These are phyloP conservation scores for Chrysosphaeria jannelii DNA, from an alignment of 2,329 filamentous ascomycete species.

Conservation along the genomic window DNA sequence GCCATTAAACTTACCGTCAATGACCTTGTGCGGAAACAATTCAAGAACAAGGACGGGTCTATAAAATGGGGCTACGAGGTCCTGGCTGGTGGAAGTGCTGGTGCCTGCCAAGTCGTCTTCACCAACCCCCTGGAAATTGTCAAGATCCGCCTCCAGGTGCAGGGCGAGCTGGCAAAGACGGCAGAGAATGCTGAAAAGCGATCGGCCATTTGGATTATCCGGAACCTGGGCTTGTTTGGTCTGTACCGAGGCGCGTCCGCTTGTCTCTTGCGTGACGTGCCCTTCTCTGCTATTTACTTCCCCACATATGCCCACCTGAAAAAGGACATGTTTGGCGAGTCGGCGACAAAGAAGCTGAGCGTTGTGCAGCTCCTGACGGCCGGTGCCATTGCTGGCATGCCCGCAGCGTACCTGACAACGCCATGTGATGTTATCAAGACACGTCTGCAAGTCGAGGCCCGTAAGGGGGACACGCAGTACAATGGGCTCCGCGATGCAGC, in stretches of 20 bases:
- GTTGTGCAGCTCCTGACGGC: constrained; percentile 75
- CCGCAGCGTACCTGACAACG: constrained; percentile 78
- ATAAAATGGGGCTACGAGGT: constrained; percentile 49
- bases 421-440: constrained; percentile 99
- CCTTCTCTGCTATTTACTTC: constrained; percentile 98
- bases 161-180: constrained; percentile 79
- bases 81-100: constrained; percentile 64
- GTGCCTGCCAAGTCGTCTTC: constrained; percentile 92
- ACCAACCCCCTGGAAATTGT: constrained; percentile 97
- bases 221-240: constrained; percentile 75
- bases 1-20: constrained; percentile 98
- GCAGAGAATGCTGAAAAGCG: constrained; percentile 58
- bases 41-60: constrained; percentile 42
- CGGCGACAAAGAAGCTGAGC: constrained; percentile 58
- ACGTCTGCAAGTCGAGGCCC: constrained; percentile 81
- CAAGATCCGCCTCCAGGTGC: constrained; percentile 93
- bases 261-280: constrained; percentile 81
- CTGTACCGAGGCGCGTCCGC: constrained; percentile 92
- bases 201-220: constrained; percentile 92
- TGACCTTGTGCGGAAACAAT: constrained; percentile 53
- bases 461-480: constrained; percentile 79
- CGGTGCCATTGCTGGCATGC: constrained; percentile 83
- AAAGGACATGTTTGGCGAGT: constrained; percentile 78
- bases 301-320: constrained; percentile 88
- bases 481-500: constrained; percentile 68